Base-by-base conservation (phyloP, 2,329 filamentous ascomycete species). In the Chalaropsis ovoidea region DNA sequence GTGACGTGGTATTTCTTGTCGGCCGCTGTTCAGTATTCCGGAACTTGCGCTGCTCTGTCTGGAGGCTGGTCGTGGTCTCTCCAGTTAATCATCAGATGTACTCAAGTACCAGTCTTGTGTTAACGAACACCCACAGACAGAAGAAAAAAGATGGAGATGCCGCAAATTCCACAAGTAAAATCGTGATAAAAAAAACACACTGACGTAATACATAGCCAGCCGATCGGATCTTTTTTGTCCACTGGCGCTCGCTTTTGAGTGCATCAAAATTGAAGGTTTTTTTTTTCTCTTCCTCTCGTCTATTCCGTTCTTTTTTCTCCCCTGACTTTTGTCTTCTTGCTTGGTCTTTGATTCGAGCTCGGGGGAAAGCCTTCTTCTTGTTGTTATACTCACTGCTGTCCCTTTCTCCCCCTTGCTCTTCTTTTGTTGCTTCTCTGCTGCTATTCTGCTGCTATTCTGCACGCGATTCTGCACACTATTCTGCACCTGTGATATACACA, bases 141-240 rank as follows among this genome's bases (percentile, higher is more conserved):
- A 39, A 31, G 6, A 31, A 31, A 13, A 35, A 31, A 35, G 24
- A 56, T 56, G 27, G 27, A 58, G 27, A 10, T 39, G n/a, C n/a
- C 5, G 27, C 6, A 19, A 19, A 39, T 35, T 39, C 24, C 11
- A 19, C n/a, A 62, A 19, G 17, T 1, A 62, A 62, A 49, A n/a
- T 45, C 27, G 45, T 19, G 27, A 62, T 10, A 39, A 52, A 52
- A 56, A 35, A 58, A 58, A 39, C 54, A 39, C 54, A 49, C 61
- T 45, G 42, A 62, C 42, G 31, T 62, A 49, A 58, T 58, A 58
- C 39, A 27, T 11, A 39, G 54, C 31, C 22, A 41, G 19, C 31
- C 49, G 35, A 60, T 42, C 63, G 52, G 63, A 64, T 56, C 63
- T 58, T 58, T 64, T 64, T 58, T 17, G 22, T 64, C 22, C 63